Evolutionary conservation across 2,329 filamentous ascomycete species (phyloP).

Genomic region (Diaporthe sp.): DNA sequence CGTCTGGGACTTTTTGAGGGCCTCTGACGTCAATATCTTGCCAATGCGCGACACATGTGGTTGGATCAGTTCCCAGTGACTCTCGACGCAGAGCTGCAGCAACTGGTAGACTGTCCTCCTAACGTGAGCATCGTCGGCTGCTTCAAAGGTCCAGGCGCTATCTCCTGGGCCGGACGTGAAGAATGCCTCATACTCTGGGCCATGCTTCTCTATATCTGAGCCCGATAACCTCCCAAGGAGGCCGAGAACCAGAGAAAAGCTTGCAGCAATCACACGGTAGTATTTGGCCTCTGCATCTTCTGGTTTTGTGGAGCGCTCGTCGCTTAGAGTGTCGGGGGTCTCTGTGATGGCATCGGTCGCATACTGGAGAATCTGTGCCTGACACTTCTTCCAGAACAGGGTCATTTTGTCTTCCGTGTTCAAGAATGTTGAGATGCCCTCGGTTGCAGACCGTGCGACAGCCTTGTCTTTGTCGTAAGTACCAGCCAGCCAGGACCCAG

Average conservation of each 20-base stretch:
- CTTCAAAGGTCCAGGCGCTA: slow-evolving; percentile 77
- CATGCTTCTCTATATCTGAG: slow-evolving; percentile 71
- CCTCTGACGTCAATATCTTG: slow-evolving; percentile 77
- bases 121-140: slow-evolving; percentile 70
- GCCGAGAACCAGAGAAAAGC: slow-evolving; percentile 68
- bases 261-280: slow-evolving; percentile 76
- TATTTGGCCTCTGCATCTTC: slow-evolving; percentile 93
- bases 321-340: slow-evolving; percentile 85
- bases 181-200: slow-evolving; percentile 74
- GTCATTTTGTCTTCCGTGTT: slow-evolving; percentile 83
- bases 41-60: slow-evolving; percentile 66
- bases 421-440: slow-evolving; percentile 83
- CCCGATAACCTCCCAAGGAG: slow-evolving; percentile 64
- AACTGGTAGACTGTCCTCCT: slow-evolving; percentile 67
- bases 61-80: slow-evolving; percentile 61
- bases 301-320: slow-evolving; percentile 84
- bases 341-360: slow-evolving; percentile 86
- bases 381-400: slow-evolving; percentile 85
- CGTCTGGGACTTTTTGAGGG: slow-evolving; percentile 78
- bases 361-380: slow-evolving; percentile 84
- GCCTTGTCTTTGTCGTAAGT: slow-evolving; percentile 87
- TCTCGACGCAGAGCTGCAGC: slow-evolving; percentile 63
- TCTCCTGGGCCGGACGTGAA: slow-evolving; percentile 68
- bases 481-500: slow-evolving; percentile 92
- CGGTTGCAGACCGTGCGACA: slow-evolving; percentile 81